Percentiles rank a stretch among this genome's conserved stretches.
Evolutionary conservation across 2,329 filamentous ascomycete genomes (phyloP).

Genomic region (Aplosporella prunicola): DNA sequence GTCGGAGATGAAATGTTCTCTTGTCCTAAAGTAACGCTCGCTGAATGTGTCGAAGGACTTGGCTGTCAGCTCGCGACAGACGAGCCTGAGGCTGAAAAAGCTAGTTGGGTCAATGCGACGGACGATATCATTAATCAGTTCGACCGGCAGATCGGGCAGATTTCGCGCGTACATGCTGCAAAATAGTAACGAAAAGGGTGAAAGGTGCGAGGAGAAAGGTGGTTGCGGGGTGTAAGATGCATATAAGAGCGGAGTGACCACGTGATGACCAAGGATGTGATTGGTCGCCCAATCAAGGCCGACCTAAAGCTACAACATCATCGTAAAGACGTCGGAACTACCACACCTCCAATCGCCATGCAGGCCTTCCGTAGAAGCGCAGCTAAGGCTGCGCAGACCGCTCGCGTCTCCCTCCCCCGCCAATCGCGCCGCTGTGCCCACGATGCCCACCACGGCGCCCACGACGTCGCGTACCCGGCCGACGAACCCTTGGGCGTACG

Average conservation of each 20-base stretch:
- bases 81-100: not conserved
- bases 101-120: not conserved
- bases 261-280: constrained; percentile 1
- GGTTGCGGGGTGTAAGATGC: too few species aligned
- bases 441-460: constrained; percentile 17
- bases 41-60: constrained; percentile 3
- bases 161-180: not conserved
- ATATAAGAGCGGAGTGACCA: too few species aligned
- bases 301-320: constrained; percentile 17
- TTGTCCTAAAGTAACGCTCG: not conserved
- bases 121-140: constrained; percentile 2
- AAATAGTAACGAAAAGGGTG: not conserved
- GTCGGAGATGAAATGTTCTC: constrained; percentile 1
- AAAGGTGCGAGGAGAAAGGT: not conserved
- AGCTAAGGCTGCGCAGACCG: constrained; percentile 31
- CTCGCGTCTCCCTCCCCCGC: constrained; percentile 25
- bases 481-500: constrained; percentile 45
- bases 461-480: constrained; percentile 28
- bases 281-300: constrained; percentile 3
- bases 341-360: constrained; percentile 27
- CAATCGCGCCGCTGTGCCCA: constrained; percentile 33
- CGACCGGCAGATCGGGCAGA: not conserved
- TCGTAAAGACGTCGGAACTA: constrained; percentile 15
- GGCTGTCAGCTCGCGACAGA: not conserved
- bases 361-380: constrained; percentile 37